Conservation (phyloP, 495 filamentous ascomycete genomes). For the Aspergillus bridgeri region DNA sequence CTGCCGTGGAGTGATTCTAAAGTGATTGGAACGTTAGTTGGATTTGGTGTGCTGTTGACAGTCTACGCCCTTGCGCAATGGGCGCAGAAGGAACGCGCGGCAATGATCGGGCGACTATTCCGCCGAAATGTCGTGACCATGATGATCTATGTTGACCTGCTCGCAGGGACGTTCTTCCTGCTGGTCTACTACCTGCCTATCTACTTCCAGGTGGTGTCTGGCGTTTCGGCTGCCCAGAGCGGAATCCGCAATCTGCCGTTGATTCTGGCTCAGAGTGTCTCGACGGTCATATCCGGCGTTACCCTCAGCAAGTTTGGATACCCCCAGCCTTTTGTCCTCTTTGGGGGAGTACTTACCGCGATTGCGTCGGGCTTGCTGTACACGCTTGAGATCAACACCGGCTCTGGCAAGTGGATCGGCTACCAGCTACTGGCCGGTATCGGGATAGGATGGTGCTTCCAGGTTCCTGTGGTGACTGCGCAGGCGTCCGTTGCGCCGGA, state of each 20-base stretch:
- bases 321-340: neutral
- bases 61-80: constrained; percentile 48
- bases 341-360: neutral
- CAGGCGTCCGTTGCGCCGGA: neutral
- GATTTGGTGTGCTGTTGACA: constrained; percentile 37
- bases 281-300: neutral
- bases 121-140: constrained; percentile 23
- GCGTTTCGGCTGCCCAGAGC: constrained; percentile 32
- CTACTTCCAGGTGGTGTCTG: constrained; percentile 39
- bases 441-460: neutral
- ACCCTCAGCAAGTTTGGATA: neutral
- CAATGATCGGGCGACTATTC: constrained; percentile 45
- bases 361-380: neutral
- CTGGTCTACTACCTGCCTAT: constrained; percentile 34
- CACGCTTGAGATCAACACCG: neutral
- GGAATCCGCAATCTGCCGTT: constrained; percentile 27
- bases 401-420: neutral
- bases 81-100: constrained; percentile 46
- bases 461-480: neutral
- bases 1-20: constrained; percentile 44
- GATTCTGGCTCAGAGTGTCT: neutral
- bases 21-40: constrained; percentile 52
- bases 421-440: neutral
- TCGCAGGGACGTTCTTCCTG: constrained; percentile 14
- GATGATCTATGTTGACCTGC: constrained; percentile 22